These are phyloP conservation scores for Stemphylium lycopersici DNA, from an alignment of 2,329 filamentous ascomycete genomes.

Conservation along the genomic window DNA sequence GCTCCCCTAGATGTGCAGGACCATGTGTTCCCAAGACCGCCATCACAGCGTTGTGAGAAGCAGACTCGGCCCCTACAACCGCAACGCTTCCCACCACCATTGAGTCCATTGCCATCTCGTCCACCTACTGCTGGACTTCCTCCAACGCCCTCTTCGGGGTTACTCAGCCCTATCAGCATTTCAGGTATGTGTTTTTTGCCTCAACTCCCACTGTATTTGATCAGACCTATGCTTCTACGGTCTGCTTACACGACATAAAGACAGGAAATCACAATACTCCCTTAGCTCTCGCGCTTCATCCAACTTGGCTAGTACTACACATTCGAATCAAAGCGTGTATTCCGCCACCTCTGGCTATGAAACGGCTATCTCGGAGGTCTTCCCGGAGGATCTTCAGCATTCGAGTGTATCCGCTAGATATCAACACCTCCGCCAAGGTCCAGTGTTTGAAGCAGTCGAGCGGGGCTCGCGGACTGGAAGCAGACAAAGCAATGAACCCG, in stretches of 20 bases:
- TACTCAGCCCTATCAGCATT: constrained; percentile 5
- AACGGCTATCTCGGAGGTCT: constrained; percentile 24
- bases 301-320: constrained; percentile 21
- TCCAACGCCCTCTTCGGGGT: constrained; percentile 19
- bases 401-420: constrained; percentile 7
- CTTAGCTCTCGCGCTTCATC: constrained; percentile 26
- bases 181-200: constrained; percentile 24
- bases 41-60: constrained; percentile 5
- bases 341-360: constrained; percentile 25
- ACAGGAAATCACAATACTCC: constrained; percentile 24
- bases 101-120: constrained; percentile 19
- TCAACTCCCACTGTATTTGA: not conserved
- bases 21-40: constrained; percentile 5
- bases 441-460: constrained; percentile 26
- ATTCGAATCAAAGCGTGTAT: constrained; percentile 29
- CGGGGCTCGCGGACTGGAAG: constrained; percentile 29
- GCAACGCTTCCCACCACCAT: constrained; percentile 19
- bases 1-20: constrained; percentile 14
- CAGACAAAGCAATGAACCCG: constrained; percentile 18
- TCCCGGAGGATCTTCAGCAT: constrained; percentile 17
- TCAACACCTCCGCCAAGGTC: not conserved
- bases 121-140: constrained; percentile 28
- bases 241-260: constrained; percentile 14
- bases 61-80: constrained; percentile 14
- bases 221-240: not conserved